Conservation (phyloP, 805 yeast species). For the Ascoidea asiatica region DNA sequence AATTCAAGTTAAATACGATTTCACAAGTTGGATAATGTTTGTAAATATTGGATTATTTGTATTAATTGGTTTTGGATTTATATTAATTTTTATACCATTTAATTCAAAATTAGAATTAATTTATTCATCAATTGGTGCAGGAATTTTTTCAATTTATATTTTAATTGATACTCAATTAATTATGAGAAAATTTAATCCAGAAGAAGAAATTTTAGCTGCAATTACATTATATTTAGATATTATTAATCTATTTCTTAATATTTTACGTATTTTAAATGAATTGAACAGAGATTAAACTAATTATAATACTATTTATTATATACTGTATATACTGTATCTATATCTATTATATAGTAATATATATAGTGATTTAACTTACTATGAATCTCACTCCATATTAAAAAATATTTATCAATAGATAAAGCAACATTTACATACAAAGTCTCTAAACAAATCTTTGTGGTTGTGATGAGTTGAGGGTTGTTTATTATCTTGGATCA, state of each 20-base stretch:
- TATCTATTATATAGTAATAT: too few species aligned
- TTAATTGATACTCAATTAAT: conserved; percentile 73
- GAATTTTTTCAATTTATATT: conserved; percentile 58
- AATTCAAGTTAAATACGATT: conserved; percentile 64
- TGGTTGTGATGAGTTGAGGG: too few species aligned
- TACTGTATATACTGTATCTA: too few species aligned
- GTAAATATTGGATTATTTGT: conserved; percentile 46
- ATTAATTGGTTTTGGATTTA: conserved; percentile 57
- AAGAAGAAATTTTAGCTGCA: conserved; percentile 77
- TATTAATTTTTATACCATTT: conserved; percentile 55
- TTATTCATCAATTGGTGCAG: conserved; percentile 63
- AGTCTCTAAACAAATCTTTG: too few species aligned
- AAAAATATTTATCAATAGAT: too few species aligned
- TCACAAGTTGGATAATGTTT: conserved; percentile 52
- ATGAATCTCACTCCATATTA: too few species aligned
- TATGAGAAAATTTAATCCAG: conserved; percentile 62
- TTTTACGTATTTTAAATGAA: conserved; percentile 43
- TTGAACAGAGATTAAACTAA: background rate
- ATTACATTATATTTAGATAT: conserved; percentile 71
- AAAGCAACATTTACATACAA: too few species aligned
- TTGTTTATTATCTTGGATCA: too few species aligned
- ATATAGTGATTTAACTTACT: too few species aligned
- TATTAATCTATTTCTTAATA: conserved; percentile 65
- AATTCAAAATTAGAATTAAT: conserved; percentile 43
- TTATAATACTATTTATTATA: too few species aligned